Conservation (phyloP, 257 asterid genomes). For the Fraxinus quadrangulata region DNA sequence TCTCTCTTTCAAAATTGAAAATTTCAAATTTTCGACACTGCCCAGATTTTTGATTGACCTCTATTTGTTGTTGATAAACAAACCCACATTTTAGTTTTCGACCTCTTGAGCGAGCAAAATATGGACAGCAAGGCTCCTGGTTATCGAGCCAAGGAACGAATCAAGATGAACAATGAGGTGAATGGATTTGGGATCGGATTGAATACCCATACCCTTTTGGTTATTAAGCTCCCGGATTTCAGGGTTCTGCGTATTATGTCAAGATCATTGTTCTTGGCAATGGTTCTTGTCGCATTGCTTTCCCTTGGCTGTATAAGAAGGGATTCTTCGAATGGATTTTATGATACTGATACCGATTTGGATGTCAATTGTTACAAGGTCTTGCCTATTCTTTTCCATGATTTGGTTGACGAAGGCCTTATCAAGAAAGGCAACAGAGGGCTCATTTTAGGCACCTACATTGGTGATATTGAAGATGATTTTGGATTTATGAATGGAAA, state of each 20-base stretch:
- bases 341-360: conserved; percentile 13
- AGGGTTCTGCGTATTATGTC: conserved; percentile 57
- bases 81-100: not conserved
- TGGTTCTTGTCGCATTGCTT: conserved; percentile 45
- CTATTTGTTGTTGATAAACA: not conserved
- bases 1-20: conserved; percentile 32
- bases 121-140: conserved; percentile 43
- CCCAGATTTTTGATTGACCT: not conserved
- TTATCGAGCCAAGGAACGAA: conserved; percentile 22
- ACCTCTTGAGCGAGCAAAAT: not conserved
- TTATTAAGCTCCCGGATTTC: conserved; percentile 58
- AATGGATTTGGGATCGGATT: conserved; percentile 33
- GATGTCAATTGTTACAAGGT: conserved; percentile 30
- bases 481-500: conserved; percentile 38
- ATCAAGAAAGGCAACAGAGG: conserved; percentile 64
- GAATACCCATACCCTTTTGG: conserved; percentile 44
- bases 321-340: conserved; percentile 29
- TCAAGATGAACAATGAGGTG: conserved; percentile 22
- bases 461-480: conserved; percentile 29
- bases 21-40: not conserved
- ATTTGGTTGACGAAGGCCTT: conserved; percentile 72
- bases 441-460: conserved; percentile 40
- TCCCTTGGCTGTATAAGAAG: conserved; percentile 39
- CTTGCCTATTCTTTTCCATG: conserved; percentile 55
- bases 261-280: conserved; percentile 57